phyloP scores from a whole-genome alignment of 257 asterid species.

The Lycium barbarum region DNA sequence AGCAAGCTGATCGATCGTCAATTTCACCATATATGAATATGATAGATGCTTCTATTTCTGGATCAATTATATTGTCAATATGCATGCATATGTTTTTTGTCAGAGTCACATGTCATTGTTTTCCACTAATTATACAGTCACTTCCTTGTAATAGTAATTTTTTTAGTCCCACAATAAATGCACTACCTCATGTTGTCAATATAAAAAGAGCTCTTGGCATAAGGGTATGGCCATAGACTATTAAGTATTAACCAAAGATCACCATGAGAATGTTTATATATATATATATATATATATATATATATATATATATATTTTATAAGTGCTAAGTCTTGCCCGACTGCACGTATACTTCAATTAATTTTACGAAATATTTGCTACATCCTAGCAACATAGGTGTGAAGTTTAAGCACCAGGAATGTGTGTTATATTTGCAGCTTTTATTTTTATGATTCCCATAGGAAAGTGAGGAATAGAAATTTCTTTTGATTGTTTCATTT shows the following conservation, averaged over 20 bases:
- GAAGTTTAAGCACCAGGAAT: background rate
- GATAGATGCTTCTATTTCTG: slow-evolving; percentile 5
- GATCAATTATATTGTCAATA: background rate
- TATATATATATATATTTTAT: too few species aligned
- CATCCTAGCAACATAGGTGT: too few species aligned
- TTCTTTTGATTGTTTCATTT: background rate
- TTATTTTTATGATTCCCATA: background rate
- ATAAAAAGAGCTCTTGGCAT: background rate
- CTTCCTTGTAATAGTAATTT: background rate
- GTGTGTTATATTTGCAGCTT: background rate
- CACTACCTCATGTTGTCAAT: background rate
- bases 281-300: too few species aligned
- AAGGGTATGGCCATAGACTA: background rate
- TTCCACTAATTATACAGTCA: background rate
- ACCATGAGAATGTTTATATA: background rate
- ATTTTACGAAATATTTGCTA: too few species aligned
- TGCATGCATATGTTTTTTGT: background rate
- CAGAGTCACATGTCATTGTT: slow-evolving; percentile 24
- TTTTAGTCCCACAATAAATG: background rate
- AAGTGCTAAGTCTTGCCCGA: too few species aligned
- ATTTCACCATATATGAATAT: background rate
- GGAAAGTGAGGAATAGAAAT: background rate
- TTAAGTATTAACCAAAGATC: background rate
- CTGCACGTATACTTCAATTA: too few species aligned
- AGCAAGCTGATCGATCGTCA: background rate